Evolutionary conservation across 2,329 filamentous ascomycete genomes (phyloP).

Genomic region (Exophiala sp.): DNA sequence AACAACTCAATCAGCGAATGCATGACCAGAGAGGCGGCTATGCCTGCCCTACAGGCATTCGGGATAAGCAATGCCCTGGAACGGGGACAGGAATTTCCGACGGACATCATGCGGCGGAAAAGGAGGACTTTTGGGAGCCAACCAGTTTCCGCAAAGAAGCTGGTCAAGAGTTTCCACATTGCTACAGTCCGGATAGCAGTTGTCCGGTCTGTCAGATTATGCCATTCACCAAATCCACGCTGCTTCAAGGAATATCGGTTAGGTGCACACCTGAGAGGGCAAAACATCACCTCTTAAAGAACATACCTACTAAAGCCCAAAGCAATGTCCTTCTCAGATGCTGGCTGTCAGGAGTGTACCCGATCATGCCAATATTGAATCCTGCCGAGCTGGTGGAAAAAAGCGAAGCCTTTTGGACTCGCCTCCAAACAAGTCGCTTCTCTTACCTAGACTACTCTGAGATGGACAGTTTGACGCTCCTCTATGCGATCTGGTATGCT

Average conservation of each 20-base stretch:
- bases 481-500: constrained; percentile 47
- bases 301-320: constrained; percentile 41
- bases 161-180: background rate
- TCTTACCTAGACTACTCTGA: constrained; percentile 36
- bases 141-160: constrained; percentile 21
- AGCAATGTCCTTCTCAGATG: constrained; percentile 44
- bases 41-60: constrained; percentile 8
- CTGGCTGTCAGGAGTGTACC: constrained; percentile 44
- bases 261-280: constrained; percentile 33
- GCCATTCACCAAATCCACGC: constrained; percentile 35
- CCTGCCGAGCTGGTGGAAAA: constrained; percentile 39
- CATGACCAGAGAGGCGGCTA: constrained; percentile 30
- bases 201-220: constrained; percentile 27
- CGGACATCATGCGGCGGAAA: background rate
- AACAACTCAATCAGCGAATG: constrained; percentile 24
- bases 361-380: constrained; percentile 42
- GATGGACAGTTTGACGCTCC: constrained; percentile 40
- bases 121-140: constrained; percentile 12
- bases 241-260: constrained; percentile 37
- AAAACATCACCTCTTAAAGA: constrained; percentile 38
- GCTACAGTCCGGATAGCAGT: constrained; percentile 7
- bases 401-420: constrained; percentile 42
- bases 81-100: background rate
- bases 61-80: constrained; percentile 13
- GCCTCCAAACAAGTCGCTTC: constrained; percentile 33